A percentile compares a stretch with the other conserved stretches of the same genome.
Conservation (phyloP, 306 rosid species). For the Medicago arabica region DNA sequence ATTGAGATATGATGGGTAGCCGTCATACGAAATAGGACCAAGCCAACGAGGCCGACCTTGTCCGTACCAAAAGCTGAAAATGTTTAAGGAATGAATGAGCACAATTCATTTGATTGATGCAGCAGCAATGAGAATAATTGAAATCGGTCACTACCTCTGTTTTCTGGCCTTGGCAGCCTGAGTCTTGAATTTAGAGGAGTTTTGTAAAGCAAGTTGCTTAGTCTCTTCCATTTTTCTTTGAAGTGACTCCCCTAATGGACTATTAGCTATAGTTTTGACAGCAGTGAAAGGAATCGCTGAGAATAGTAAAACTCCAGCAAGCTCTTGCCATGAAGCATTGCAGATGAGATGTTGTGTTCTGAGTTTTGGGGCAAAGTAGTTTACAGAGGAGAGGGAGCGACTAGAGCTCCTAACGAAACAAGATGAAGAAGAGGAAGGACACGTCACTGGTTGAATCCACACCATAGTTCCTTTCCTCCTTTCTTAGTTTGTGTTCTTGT, state of each 20-base stretch:
- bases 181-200: constrained; percentile 66
- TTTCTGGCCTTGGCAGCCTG: constrained; percentile 63
- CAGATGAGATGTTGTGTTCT: constrained; percentile 37
- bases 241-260: constrained; percentile 85
- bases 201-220: constrained; percentile 57
- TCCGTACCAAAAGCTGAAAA: constrained; percentile 88
- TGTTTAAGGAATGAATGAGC: constrained; percentile 7
- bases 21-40: constrained; percentile 80
- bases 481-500: neutral
- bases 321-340: constrained; percentile 97
- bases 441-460: constrained; percentile 31
- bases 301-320: constrained; percentile 82
- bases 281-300: constrained; percentile 93
- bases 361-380: constrained; percentile 34
- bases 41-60: constrained; percentile 90
- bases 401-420: constrained; percentile 12
- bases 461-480: constrained; percentile 44
- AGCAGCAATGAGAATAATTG: neutral
- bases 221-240: constrained; percentile 65
- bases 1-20: constrained; percentile 77
- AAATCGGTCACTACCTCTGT: constrained; percentile 51
- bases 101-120: neutral
- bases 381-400: neutral
- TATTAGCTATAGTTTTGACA: constrained; percentile 87
- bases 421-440: constrained; percentile 49